A percentile compares a stretch with the other conserved stretches of the same genome.
phyloP scores from a whole-genome alignment of 1,139 yeast species.

The Arxiozyma slooffiae region DNA sequence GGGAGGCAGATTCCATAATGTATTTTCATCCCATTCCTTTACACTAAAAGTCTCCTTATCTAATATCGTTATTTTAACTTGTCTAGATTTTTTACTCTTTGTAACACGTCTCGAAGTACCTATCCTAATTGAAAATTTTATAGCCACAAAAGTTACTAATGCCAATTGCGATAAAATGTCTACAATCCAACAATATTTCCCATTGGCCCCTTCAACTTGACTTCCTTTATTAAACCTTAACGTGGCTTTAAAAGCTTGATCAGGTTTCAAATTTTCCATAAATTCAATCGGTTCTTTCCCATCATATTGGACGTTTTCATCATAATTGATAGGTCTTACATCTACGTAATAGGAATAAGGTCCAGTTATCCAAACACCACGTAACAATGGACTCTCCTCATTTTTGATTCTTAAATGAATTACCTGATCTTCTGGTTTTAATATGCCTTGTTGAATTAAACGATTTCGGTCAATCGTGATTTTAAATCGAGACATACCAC shows the following conservation, averaged over 20 bases:
- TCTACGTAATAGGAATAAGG: constrained; percentile 54
- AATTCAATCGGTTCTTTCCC: constrained; percentile 33
- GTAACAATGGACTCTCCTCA: constrained; percentile 39
- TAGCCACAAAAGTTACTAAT: constrained; percentile 33
- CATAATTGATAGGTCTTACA: constrained; percentile 45
- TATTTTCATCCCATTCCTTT: constrained; percentile 38
- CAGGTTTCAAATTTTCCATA: constrained; percentile 41
- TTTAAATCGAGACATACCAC: constrained; percentile 25
- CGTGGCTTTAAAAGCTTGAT: constrained; percentile 44
- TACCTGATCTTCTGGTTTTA: constrained; percentile 11
- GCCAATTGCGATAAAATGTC: constrained; percentile 51
- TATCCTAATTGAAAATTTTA: constrained; percentile 24
- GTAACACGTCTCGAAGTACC: constrained; percentile 20
- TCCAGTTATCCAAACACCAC: constrained; percentile 52
- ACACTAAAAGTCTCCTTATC: constrained; percentile 28
- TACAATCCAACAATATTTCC: constrained; percentile 42
- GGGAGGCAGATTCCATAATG: constrained; percentile 45
- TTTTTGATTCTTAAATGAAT: constrained; percentile 40
- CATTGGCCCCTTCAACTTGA: constrained; percentile 24
- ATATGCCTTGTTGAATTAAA: constrained; percentile 10
- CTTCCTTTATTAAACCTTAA: constrained; percentile 38
- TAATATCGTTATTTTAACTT: neutral
- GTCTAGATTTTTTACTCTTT: constrained; percentile 9
- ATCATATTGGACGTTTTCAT: constrained; percentile 28
- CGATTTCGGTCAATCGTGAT: constrained; percentile 16